A percentile compares a stretch with the other conserved stretches of the same genome.
phyloP scores from a whole-genome alignment of 345 rosid genomes.

The Kandelia obovata region DNA sequence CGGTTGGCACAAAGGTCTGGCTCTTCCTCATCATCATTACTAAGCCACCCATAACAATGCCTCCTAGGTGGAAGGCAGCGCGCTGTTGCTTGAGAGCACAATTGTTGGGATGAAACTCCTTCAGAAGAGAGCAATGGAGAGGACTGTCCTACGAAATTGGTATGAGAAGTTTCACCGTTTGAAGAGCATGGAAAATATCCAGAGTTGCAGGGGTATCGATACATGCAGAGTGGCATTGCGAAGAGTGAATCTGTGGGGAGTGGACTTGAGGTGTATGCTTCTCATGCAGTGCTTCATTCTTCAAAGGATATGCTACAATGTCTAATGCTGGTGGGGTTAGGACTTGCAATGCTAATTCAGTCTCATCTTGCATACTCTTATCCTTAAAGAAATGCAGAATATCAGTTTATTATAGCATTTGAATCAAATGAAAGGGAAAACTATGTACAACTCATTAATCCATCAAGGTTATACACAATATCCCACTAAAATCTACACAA shows the following conservation, averaged over 20 bases:
- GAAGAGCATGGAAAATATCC: background rate
- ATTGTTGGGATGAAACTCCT: background rate
- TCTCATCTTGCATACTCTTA: background rate
- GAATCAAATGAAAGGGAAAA: background rate
- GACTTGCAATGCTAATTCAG: background rate
- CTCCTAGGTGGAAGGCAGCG: background rate
- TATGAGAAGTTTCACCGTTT: slow-evolving; percentile 2
- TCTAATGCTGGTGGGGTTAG: background rate
- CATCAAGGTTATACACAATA: too few relatives aligned
- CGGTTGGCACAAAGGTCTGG: background rate
- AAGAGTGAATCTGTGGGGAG: background rate
- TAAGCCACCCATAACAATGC: slow-evolving; percentile 28
- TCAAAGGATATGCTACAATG: background rate
- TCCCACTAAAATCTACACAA: too few relatives aligned
- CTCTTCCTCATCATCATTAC: slow-evolving; percentile 21
- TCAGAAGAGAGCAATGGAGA: background rate
- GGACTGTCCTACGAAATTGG: background rate
- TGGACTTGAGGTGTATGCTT: background rate
- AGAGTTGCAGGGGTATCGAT: background rate
- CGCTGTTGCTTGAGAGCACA: background rate
- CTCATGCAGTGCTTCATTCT: background rate
- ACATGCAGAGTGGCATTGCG: background rate
- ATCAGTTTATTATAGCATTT: background rate
- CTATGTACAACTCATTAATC: background rate
- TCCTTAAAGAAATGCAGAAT: slow-evolving; percentile 5